Base-by-base conservation (phyloP, 768 basidiomycete species). In the Macrolepiota fuliginosa region DNA sequence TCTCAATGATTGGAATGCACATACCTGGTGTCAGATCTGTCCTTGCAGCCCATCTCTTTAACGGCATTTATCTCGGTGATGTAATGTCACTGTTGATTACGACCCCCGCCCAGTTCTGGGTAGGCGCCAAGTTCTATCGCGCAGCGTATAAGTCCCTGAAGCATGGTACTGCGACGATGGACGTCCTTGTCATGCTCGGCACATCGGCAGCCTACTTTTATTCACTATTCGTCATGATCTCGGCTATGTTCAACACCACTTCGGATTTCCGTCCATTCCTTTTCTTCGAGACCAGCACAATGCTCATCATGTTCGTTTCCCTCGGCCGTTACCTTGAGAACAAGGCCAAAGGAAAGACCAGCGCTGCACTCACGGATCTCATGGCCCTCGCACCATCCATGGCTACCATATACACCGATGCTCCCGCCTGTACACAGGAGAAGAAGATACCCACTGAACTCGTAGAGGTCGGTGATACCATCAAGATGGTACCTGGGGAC, bases 251-350 rank as follows among this genome's bases (percentile, higher is more conserved):
- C 73, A 86, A 87, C 68, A 73, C 79, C 4, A 83, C 89, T 10
- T 81, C 88, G 0, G 81, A 81, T 46, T 92, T 82, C 70, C 88
- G 85, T 19, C 96, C 97, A 1, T 84, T 90, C 71, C 83, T 94
- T 49, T 98, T 98, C 76, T 98, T 98, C 77, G 97, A 99, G 76
- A 98, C 97, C 1, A 97, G 94, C 69, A 97, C 97, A 19, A 98
- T 98, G 97, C 79, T 99, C 63, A 89, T 99, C 82, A 92, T 90
- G 78, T 98, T 99, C 72, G 91, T 98, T 68, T 96, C 94, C 2
- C 84, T 98, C 13, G 97, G 97, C 4, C 88, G 97, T 25, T 97
- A 89, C 76, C 83, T 98, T 53, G 97, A 98, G 77, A 98, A 98
- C 75, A 85, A 89, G 59, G 97, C 97, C 51, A 98, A 98, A 74